Base-by-base conservation (phyloP, 331 rosid species). In the Rhamnella rubrinervis region DNA sequence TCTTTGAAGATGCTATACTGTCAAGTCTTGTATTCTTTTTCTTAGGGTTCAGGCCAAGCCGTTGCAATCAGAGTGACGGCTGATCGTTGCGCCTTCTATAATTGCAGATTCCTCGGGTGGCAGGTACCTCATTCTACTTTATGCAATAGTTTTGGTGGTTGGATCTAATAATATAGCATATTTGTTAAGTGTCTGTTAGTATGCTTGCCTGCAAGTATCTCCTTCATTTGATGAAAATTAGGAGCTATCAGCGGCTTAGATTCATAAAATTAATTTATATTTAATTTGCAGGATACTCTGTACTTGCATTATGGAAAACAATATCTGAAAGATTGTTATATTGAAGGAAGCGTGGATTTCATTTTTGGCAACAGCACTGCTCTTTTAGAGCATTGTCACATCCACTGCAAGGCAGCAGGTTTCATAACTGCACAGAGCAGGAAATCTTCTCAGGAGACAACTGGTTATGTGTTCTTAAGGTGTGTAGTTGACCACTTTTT, bases 321-420 rank as follows among this genome's bases (percentile, higher is more conserved):
- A 25, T 91, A 85, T 85, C 68, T 87, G 63, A 93, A 70, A 78
- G 88, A 91, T 80, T 93, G 98, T 75, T 93, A 93, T 37, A 80
- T 91, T 53, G 98, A 93, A 87, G 98, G 98, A 82, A 93, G 97
- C 16, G 97, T 93, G 63, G 98, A 93, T 77, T 90, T 93, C 76
- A 85, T 85, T 41, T 90, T 90, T 59, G 98, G 97, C 57, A 88
- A 87, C 68, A 90, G 97, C 86, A 90, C 92, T 61, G 95, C 88
- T 17, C 87, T 90, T 70, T 81, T 93, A 77, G 97, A 91, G 67
- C 92, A 84, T 66, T 90, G 98, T 63, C 98, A 93, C 71, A 70
- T 90, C 74, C 96, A 91, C 76, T 90, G 98, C 89, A 93, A 90
- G 80, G 68, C 91, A 46, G 72, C 71, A 47, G 98, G 98, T 67